phyloP scores from a whole-genome alignment of 1,139 yeast genomes.

The Zygosaccharomyces sapae region DNA sequence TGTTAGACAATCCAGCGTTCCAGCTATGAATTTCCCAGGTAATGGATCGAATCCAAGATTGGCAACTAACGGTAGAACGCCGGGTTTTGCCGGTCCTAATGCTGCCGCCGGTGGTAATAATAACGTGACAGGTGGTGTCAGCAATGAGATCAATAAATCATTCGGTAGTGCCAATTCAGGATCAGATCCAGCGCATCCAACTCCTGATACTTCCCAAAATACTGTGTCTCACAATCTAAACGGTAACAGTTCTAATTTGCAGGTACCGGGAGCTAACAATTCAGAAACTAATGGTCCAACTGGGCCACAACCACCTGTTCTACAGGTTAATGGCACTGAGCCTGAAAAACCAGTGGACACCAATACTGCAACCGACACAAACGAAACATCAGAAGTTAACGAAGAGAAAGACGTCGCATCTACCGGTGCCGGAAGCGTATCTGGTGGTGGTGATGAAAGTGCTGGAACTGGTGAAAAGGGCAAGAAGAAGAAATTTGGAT shows the following conservation, averaged over 20 bases:
- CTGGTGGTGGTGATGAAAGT: slow-evolving; percentile 4
- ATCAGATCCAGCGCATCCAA: slow-evolving; percentile 10
- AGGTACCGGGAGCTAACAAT: neutral
- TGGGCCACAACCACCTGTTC: slow-evolving; percentile 10
- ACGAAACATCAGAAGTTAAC: slow-evolving; percentile 6
- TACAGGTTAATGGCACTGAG: slow-evolving; percentile 12
- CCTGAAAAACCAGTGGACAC: slow-evolving; percentile 12
- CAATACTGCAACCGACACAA: slow-evolving; percentile 4
- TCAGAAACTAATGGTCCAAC: neutral
- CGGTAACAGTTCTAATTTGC: slow-evolving; percentile 1
- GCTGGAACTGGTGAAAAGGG: slow-evolving; percentile 16
- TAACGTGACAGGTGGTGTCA: neutral
- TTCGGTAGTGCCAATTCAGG: slow-evolving; percentile 2
- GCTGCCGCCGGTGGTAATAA: neutral
- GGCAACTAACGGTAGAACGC: neutral
- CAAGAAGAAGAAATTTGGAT: slow-evolving; percentile 31
- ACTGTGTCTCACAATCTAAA: slow-evolving; percentile 28
- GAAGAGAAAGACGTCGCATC: slow-evolving; percentile 6
- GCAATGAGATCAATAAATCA: slow-evolving; percentile 9
- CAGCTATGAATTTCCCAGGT: slow-evolving; percentile 7
- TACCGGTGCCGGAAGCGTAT: too few relatives aligned
- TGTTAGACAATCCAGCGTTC: slow-evolving; percentile 11
- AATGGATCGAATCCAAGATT: slow-evolving; percentile 12
- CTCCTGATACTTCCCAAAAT: slow-evolving; percentile 24
- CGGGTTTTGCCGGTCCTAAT: neutral